Base-by-base conservation (phyloP, 2,329 filamentous ascomycete species). In the Cadophora sp. region DNA sequence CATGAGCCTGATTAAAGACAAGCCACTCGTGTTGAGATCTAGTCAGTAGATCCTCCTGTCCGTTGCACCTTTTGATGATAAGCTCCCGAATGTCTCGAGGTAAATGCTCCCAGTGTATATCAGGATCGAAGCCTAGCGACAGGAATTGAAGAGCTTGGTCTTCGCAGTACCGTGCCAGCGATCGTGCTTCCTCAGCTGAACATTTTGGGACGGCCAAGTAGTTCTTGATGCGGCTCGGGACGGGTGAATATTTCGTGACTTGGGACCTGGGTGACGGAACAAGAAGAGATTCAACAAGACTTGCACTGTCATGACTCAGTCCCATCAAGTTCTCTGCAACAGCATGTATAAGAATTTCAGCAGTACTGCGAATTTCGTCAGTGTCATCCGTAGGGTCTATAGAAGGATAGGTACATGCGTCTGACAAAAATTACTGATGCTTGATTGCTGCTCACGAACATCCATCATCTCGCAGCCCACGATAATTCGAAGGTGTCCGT, bases 61-160 rank as follows among this genome's bases (percentile, higher is more conserved):
- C 83, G 24, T 82, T 74, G 67, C 82, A 85, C 65, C 84, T 80
- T 59, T 78, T 76, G 2, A 86, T 74, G 24, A 86, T 77, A 7
- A 83, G 73, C n/a, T 77, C 75, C 55, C 85, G 79, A 65, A 86
- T 80, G 8, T 81, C 77, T 19, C 79, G 73, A 3, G 84, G 83
- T 12, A 87, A 75, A 27, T 73, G 76, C 46, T 87, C 84, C 85
- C 85, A 87, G 34, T 84, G 79, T 11, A 79, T 80, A 64, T 87
- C 84, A 58, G 79, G 80, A 50, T 86, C 80, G 34, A 84, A 80
- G 0, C 84, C 83, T 27, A 87, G 75, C 60, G 83, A 84, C 4
- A 85, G 75, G 65, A 82, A 80, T 22, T 79, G 78, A 16, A 87
- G 75, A 1, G 84, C 74, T n/a, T 85, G 69, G 22, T 62, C 62